These are phyloP conservation scores for Globomyces pollinis-pini DNA, from an alignment of 192 early-diverging fungal genomes.

Conservation along the genomic window DNA sequence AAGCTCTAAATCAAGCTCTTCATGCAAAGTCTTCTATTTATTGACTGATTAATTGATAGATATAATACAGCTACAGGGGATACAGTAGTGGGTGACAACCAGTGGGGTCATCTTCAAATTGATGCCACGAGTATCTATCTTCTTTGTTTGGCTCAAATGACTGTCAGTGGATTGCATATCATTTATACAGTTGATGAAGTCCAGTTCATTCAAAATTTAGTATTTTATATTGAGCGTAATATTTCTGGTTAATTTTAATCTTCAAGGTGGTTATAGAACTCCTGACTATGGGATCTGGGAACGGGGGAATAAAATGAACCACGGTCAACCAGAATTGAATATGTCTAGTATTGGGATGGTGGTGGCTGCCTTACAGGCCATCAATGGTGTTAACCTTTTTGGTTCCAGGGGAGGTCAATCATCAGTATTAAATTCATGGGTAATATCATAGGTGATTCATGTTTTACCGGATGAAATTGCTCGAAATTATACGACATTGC, in stretches of 20 bases:
- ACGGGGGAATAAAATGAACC: slow-evolving; percentile 80
- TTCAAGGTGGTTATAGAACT: slow-evolving; percentile 67
- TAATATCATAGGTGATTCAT: no score
- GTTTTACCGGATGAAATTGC: slow-evolving; percentile 80
- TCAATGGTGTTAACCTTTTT: slow-evolving; percentile 81
- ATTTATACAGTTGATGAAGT: slow-evolving; percentile 81
- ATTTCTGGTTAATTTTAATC: no score
- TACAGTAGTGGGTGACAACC: slow-evolving; percentile 74
- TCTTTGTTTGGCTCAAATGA: slow-evolving; percentile 76
- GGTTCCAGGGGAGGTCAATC: slow-evolving; percentile 67
- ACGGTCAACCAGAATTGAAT: slow-evolving; percentile 78
- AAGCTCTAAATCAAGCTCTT: slow-evolving; percentile 61
- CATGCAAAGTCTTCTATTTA: slow-evolving; percentile 70
- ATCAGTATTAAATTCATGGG: no score
- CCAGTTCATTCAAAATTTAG: slow-evolving; percentile 75
- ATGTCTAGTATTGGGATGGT: slow-evolving; percentile 85
- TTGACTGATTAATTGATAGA: slow-evolving; percentile 15
- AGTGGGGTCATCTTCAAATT: slow-evolving; percentile 86
- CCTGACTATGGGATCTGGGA: slow-evolving; percentile 89
- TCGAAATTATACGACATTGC: slow-evolving; percentile 70
- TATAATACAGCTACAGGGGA: slow-evolving; percentile 77
- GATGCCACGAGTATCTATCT: slow-evolving; percentile 82
- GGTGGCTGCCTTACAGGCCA: slow-evolving; percentile 72
- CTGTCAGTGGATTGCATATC: slow-evolving; percentile 62
- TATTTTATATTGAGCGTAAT: slow-evolving; percentile 87